phyloP scores from a whole-genome alignment of 257 asterid species.

The Anisodus tanguticus region DNA sequence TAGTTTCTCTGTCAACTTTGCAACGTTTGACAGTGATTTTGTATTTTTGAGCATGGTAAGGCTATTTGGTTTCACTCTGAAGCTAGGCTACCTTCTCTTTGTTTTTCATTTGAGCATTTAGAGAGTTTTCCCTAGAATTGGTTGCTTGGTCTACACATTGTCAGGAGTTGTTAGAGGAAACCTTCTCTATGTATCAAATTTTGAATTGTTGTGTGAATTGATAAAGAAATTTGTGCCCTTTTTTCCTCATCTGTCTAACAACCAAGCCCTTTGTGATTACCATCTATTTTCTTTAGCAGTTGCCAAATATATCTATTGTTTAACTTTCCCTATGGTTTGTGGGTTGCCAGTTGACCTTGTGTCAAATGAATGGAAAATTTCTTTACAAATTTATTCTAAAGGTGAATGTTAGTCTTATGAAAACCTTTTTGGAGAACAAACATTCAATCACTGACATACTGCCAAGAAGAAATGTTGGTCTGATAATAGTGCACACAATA shows the following conservation, averaged over 20 bases:
- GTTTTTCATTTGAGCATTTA: constrained; percentile 11
- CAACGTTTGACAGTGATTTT: neutral
- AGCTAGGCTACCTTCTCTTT: constrained; percentile 11
- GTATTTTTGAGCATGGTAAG: neutral
- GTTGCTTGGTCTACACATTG: constrained; percentile 9
- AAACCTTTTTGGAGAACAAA: neutral
- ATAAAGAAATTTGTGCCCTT: neutral
- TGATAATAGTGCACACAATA: neutral
- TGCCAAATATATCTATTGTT: neutral
- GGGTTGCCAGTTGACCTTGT: neutral
- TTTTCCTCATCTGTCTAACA: neutral
- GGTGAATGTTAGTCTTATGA: neutral
- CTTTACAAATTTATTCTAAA: constrained; percentile 2
- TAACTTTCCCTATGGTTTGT: neutral
- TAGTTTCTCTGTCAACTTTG: neutral
- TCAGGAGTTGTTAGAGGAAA: constrained; percentile 9
- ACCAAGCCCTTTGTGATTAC: neutral
- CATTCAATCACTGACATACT: constrained; percentile 6
- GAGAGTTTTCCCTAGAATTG: neutral
- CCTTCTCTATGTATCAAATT: neutral
- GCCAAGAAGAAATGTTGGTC: neutral
- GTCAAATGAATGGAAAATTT: neutral
- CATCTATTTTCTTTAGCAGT: constrained; percentile 2
- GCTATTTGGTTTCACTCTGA: neutral
- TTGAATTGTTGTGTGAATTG: constrained; percentile 1